Evolutionary conservation across 257 asterid genomes (phyloP), one percentile per base, ranked within the genome.

Genomic region (Przewalskia tangutica): DNA sequence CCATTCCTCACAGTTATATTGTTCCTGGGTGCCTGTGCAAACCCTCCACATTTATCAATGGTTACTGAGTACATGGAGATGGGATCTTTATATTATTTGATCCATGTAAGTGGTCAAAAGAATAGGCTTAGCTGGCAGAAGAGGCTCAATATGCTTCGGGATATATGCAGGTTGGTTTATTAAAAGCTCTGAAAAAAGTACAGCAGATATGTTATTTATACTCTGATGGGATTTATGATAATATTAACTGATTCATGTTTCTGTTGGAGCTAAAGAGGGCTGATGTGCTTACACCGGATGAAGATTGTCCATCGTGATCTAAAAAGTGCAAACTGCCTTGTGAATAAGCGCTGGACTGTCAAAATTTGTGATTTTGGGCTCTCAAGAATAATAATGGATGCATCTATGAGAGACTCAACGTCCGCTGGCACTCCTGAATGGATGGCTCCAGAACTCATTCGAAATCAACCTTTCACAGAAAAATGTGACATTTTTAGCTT

Each of bases 341-440:
- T 94, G 85, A 94, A 94, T 89, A 94, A 92, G 89, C 95, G 92
- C 89, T 96, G 95, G 95, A 93, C 97, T 3, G 97, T 93, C 44
- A 96, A 96, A 89, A 92, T 96, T 83, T 94, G 98, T 65, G 99
- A 96, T 87, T 96, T 96, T 87, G 99, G 99, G 77, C 99, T 96
- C 51, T 96, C 99, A 14, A 94, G 97, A 87, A 89, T 94, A 77
- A 87, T 85, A 94, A 87, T 86, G 58, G 90, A 91, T 73, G 70
- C 85, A 75, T 86, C 92, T 77, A 88, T 92, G 83, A 87, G 86
- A 73, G 97, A 93, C 87, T 84, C 93, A 42, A 89, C 98, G 6
- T 92, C 97, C 0, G 98, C 98, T 42, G 98, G 99, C 82, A 96
- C 99, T 84, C 99, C 98, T n/a, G 99, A 96, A 84, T 94, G 98